Evolutionary conservation across 371 early-diverging fungal species (phyloP), one percentile per base, ranked within the genome.

Genomic region (Zopfochytrium polystomum): DNA sequence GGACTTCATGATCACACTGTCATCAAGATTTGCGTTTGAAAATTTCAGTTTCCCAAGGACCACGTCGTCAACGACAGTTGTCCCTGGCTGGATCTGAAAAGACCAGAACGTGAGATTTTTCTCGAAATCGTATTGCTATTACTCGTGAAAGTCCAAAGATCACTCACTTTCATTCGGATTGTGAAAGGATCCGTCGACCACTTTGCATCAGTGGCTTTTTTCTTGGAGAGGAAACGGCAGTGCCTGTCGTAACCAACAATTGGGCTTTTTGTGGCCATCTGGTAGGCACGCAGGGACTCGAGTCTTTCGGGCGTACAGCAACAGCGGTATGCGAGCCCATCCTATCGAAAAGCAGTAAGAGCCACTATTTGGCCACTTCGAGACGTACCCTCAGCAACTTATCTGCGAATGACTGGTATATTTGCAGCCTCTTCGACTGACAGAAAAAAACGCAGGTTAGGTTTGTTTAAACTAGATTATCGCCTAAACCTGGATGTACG

Each of bases 321-420:
- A 65, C 96, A 96, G 34, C 88, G 81, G 63, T 96, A 96, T 0
- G 92, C 96, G n/a, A 86, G 81, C 0, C 87, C 91, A n/a, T 47
- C 23, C 65, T 86, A 72, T n/a, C n/a, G n/a, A n/a, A n/a, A n/a
- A n/a, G n/a, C n/a, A n/a, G n/a, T n/a, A n/a, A n/a, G n/a, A n/a
- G n/a, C n/a, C n/a, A n/a, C n/a, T n/a, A n/a, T n/a, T n/a, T n/a
- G n/a, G n/a, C n/a, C n/a, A n/a, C n/a, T n/a, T n/a, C n/a, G n/a
- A n/a, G n/a, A n/a, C n/a, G n/a, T n/a, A n/a, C n/a, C n/a, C n/a
- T n/a, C 1, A 96, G 55, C n/a, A 95, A 78, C 20, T 77, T 55
- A 1, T 87, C 63, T 3, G 88, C 87, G 54, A 88, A 80, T 7
- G 77, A 52, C 58, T 77, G 75, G 74, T 96, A 94, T 9, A 90